Evolutionary conservation across 805 yeast species (phyloP), one percentile per base, ranked within the genome.

Genomic region (Wickerhamiella bombiphila): DNA sequence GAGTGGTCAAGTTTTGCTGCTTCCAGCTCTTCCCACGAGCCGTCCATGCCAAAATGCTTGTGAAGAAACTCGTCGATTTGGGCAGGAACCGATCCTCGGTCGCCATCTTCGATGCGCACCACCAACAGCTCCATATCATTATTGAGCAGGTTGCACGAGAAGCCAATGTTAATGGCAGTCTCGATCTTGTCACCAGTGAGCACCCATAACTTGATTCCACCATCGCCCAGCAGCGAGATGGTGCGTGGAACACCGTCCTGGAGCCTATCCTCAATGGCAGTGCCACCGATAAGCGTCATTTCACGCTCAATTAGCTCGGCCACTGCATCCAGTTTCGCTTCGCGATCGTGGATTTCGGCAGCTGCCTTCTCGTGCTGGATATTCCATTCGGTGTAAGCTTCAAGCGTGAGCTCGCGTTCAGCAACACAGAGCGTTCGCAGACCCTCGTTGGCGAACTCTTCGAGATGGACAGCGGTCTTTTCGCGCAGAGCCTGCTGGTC

Each of bases 111-210:
- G 11, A 55, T 46, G 20, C 51, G 51, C 4, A 80, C 66, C 18
- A 76, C 74, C 35, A 80, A 59, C 34, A 81, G 56, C 48, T 76
- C 72, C 93, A 80, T 80, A 30, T 68, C 73, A 45, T 69, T 76
- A 41, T 72, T 75, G 35, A 80, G 63, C 52, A 80, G 60, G 46
- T 80, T 80, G 58, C 93, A 80, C 13, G 85, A 75, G 52, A 79
- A 80, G 2, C 93, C 93, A 56, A 80, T 80, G 57, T 80, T 80
- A 54, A 80, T 80, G 3, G 93, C 93, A n/a, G 93, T 80, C 57
- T 80, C 93, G 33, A 80, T 75, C 54, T 77, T 74, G 58, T 80
- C 93, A 46, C 93, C 93, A 9, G 93, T 80, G 21, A 80, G 61
- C 35, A 80, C 91, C 93, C 93, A 80, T 28, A 80, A 64, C 57